Evolutionary conservation across 345 rosid species (phyloP), one percentile per base, ranked within the genome.

Genomic region (Eucalyptus sp.): DNA sequence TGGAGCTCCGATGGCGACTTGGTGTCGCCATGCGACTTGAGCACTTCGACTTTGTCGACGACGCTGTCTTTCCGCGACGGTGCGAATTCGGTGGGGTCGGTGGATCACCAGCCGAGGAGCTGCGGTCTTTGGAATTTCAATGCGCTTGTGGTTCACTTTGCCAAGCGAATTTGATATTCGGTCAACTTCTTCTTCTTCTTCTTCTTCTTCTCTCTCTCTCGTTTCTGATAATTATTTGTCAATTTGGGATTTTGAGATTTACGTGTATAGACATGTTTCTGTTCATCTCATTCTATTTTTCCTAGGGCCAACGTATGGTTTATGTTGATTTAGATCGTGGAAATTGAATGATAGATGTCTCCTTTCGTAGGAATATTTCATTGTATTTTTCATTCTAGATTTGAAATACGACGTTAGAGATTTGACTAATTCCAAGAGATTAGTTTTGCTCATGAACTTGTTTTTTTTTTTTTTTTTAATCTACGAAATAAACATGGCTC

Each of bases 11-110:
- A 91, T 7, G 51, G 89, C 15, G 93, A 92, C 10, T 3, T 25
- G 91, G 87, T 88, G 15, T 62, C 89, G 13, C 49, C 33, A 12
- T 27, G 81, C 11, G 86, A 88, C 76, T 94, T 95, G 31, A 91
- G 90, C 88, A 91, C 93, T 37, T 94, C 94, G 10, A 92, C 94
- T 5, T 90, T 92, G 8, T 92, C 92, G 5, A 91, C 90, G 15
- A 86, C 93, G 4, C 80, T 92, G 10, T 92, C 93, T 17, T 94
- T 80, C 17, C 88, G 89, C 11, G 86, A 90, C 9, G 90, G 83
- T 58, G 50, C 12, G 17, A 87, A 88, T 24, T 68, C 85, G 49
- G 81, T 44, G 86, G 56, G 20, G 89, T n/a, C 94, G 16, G 46
- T 86, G n/a, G 86, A 50, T 50, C 83, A 87, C 87, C 88, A 89